A percentile compares a stretch with the other conserved stretches of the same genome.
These are phyloP conservation scores for Hevea brasiliensis DNA, from an alignment of 345 rosid species.

Conservation along the genomic window DNA sequence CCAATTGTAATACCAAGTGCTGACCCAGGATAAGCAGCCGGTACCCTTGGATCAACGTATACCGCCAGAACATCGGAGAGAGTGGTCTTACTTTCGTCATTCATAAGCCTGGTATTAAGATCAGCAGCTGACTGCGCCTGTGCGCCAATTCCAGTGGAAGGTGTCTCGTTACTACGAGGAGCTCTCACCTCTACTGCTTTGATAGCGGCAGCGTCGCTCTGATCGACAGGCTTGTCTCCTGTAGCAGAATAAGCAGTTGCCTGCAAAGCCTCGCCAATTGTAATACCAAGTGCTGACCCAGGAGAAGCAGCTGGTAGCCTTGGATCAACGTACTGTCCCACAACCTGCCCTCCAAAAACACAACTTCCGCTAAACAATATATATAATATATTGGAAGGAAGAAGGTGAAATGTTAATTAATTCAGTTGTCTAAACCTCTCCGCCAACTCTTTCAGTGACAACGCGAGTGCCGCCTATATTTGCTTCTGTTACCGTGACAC, in stretches of 20 bases:
- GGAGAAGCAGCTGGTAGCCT: slow-evolving; percentile 15
- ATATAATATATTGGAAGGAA: too few relatives aligned
- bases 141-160: slow-evolving; percentile 41
- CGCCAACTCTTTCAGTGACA: slow-evolving; percentile 28
- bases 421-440: not conserved
- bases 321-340: slow-evolving; percentile 32
- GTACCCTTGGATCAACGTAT: slow-evolving; percentile 28
- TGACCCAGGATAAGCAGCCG: slow-evolving; percentile 13
- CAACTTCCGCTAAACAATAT: not conserved
- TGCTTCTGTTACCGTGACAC: slow-evolving; percentile 24
- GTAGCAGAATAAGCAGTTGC: slow-evolving; percentile 37
- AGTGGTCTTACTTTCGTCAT: slow-evolving; percentile 39
- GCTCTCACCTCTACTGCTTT: slow-evolving; percentile 55
- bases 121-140: slow-evolving; percentile 48
- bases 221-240: slow-evolving; percentile 56
- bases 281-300: slow-evolving; percentile 21
- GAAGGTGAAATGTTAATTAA: too few relatives aligned
- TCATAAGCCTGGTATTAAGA: slow-evolving; percentile 26
- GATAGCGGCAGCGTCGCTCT: slow-evolving; percentile 53
- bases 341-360: slow-evolving; percentile 25
- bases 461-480: slow-evolving; percentile 15
- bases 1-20: slow-evolving; percentile 43
- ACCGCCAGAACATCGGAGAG: slow-evolving; percentile 48
- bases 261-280: slow-evolving; percentile 63
- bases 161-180: slow-evolving; percentile 18